These are phyloP conservation scores for Leccinum longicurvipes DNA, from an alignment of 768 basidiomycete species.

Conservation along the genomic window DNA sequence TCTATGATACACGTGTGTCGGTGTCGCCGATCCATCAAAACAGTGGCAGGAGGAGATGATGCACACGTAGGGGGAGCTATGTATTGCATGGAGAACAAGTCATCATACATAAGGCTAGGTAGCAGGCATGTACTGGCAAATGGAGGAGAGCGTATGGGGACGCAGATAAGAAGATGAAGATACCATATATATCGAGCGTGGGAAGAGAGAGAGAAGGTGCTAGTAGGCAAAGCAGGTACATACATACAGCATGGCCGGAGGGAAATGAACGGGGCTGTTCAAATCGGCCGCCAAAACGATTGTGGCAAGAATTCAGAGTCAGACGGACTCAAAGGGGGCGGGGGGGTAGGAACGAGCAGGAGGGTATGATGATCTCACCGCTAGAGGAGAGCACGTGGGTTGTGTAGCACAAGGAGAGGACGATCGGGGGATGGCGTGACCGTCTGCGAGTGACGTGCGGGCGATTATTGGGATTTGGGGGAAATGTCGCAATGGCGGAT, in stretches of 20 bases:
- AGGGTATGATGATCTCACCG: background rate
- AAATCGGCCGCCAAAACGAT: constrained; percentile 5
- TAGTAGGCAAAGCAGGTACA: background rate
- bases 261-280: constrained; percentile 10
- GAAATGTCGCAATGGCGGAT: background rate
- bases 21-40: constrained; percentile 14
- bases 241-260: constrained; percentile 8
- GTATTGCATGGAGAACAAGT: background rate
- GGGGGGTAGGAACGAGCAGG: background rate
- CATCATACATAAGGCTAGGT: background rate
- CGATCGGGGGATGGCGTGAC: background rate
- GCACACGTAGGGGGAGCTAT: background rate
- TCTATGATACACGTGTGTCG: background rate
- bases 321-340: background rate
- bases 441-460: background rate
- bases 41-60: background rate
- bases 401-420: background rate
- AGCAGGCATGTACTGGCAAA: background rate
- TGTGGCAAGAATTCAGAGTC: constrained; percentile 1
- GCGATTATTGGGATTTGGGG: background rate
- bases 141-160: constrained; percentile 1
- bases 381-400: background rate
- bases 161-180: background rate
- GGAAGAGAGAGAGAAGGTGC: background rate
- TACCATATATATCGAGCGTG: constrained; percentile 13